These are phyloP conservation scores for Citrus australasica DNA, from an alignment of 345 rosid species.

Conservation along the genomic window DNA sequence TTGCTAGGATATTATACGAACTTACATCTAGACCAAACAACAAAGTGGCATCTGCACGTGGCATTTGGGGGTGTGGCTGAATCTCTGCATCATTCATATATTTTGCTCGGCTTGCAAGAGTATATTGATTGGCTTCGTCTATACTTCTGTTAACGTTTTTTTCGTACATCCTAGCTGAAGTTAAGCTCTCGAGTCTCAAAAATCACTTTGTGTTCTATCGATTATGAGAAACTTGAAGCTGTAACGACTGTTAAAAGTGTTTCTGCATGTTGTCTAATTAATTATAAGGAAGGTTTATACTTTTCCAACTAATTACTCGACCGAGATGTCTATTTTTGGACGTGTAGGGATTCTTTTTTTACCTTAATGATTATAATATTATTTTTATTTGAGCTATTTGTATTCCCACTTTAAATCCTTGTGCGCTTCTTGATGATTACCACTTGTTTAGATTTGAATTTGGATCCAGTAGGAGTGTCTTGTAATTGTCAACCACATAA, in stretches of 20 bases:
- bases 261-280: neutral
- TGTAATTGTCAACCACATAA: too few relatives aligned
- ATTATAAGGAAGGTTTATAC: neutral
- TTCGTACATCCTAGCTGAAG: conserved; percentile 9
- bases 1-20: conserved; percentile 89
- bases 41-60: conserved; percentile 79
- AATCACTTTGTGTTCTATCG: neutral
- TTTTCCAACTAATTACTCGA: neutral
- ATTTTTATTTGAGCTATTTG: neutral
- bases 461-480: too few relatives aligned
- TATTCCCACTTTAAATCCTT: neutral
- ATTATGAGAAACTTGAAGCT: neutral
- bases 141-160: neutral
- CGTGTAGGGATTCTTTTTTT: neutral
- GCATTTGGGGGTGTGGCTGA: conserved; percentile 86
- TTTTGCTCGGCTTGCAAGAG: neutral
- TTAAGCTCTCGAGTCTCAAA: neutral
- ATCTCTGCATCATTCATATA: neutral
- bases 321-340: neutral
- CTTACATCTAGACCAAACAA: conserved; percentile 85
- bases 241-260: neutral
- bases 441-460: neutral
- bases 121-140: neutral
- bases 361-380: neutral
- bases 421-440: neutral